phyloP scores from a whole-genome alignment of 176 grass and related monocot genomes.

The Oryza meridionalis region DNA sequence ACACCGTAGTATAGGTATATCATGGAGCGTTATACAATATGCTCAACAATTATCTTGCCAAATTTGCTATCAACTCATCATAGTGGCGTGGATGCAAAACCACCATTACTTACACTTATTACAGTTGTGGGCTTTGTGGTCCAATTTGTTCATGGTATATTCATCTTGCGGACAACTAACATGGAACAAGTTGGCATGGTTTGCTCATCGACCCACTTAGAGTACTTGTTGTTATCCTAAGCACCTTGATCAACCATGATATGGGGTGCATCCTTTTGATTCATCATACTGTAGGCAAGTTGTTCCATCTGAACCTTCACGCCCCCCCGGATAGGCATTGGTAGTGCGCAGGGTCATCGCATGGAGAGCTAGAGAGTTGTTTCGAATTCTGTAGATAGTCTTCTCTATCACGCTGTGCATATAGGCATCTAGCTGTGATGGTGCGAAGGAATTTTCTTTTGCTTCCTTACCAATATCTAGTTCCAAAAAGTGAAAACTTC shows the following conservation, averaged over 20 bases:
- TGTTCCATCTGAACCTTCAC: slow-evolving; percentile 9
- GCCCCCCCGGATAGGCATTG: neutral
- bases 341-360: neutral
- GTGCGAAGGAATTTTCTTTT: neutral
- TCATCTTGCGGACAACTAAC: neutral
- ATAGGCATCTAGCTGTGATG: neutral
- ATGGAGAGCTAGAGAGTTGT: neutral
- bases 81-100: slow-evolving; percentile 19
- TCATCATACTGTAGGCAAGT: neutral
- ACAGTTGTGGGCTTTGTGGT: neutral
- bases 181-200: slow-evolving; percentile 5
- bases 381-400: neutral
- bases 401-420: neutral
- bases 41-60: neutral
- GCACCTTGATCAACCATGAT: neutral
- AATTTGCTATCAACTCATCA: neutral
- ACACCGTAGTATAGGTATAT: neutral
- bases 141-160: neutral
- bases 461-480: neutral
- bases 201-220: slow-evolving; percentile 7
- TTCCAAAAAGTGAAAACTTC: neutral
- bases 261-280: neutral
- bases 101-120: slow-evolving; percentile 4
- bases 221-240: slow-evolving; percentile 21
- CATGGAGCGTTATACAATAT: neutral